A percentile compares a stretch with the other conserved stretches of the same genome.
Evolutionary conservation across 345 rosid genomes (phyloP).

Genomic region (Viola odorata): DNA sequence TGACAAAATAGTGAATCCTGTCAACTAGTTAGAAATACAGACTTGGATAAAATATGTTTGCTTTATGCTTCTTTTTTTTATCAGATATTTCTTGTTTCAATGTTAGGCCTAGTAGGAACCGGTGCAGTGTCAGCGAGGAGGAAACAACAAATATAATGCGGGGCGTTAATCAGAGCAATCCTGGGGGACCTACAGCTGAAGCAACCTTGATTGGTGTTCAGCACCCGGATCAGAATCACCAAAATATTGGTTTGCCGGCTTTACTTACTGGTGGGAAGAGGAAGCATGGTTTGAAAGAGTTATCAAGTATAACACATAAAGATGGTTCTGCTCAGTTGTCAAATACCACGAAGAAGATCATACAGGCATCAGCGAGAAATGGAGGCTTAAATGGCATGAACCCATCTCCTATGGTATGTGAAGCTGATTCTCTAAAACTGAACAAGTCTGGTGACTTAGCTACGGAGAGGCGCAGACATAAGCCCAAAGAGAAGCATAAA

Average conservation of each 20-base stretch:
- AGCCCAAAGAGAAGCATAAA: conserved; percentile 61
- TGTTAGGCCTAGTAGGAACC: conserved; percentile 78
- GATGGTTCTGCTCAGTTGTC: conserved; percentile 37
- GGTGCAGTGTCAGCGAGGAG: conserved; percentile 64
- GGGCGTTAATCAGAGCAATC: conserved; percentile 35
- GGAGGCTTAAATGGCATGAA: conserved; percentile 41
- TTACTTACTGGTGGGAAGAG: conserved; percentile 39
- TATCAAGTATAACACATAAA: conserved; percentile 26
- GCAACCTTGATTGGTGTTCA: conserved; percentile 19
- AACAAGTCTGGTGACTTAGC: conserved; percentile 35
- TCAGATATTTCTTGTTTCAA: conserved; percentile 5
- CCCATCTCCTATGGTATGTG: conserved; percentile 34
- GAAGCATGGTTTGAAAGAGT: conserved; percentile 49
- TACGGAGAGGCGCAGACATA: conserved; percentile 41
- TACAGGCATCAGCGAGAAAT: conserved; percentile 27
- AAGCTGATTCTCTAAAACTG: conserved; percentile 36
- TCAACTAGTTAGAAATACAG: not conserved
- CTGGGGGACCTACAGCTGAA: conserved; percentile 23
- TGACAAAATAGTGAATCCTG: not conserved
- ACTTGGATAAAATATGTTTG: not conserved
- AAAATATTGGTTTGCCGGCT: conserved; percentile 22
- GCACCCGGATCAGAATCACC: conserved; percentile 25
- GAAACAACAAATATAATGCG: conserved; percentile 54
- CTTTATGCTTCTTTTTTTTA: not conserved
- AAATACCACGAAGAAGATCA: conserved; percentile 47